These are phyloP conservation scores for Suhomyces chickasaworum DNA, from an alignment of 1,139 yeast genomes.

Conservation along the genomic window DNA sequence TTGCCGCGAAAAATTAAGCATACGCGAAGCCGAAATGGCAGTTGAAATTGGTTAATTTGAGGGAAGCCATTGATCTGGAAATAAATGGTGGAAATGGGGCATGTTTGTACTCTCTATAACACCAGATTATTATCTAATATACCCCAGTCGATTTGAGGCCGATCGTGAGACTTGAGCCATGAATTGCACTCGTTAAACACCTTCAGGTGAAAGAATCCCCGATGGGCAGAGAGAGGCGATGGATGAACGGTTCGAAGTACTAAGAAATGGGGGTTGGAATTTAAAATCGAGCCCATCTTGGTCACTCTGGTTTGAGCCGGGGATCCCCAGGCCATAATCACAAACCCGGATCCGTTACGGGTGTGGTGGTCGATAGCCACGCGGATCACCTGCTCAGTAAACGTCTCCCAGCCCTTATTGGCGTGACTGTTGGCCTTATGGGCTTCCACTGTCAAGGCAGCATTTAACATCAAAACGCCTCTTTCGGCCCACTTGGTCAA, in stretches of 20 bases:
- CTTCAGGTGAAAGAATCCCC: constrained; percentile 75
- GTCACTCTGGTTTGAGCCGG: constrained; percentile 82
- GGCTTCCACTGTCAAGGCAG: constrained; percentile 89
- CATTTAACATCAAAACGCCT: constrained; percentile 87
- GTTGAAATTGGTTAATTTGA: neutral
- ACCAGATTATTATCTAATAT: constrained; percentile 16
- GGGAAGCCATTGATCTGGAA: neutral
- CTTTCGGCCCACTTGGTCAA: constrained; percentile 82
- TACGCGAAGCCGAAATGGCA: neutral
- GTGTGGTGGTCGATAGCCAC: constrained; percentile 42
- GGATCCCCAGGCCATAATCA: constrained; percentile 89
- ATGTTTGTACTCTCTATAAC: constrained; percentile 3
- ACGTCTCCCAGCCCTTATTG: constrained; percentile 88
- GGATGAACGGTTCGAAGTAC: constrained; percentile 87
- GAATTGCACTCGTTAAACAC: constrained; percentile 74
- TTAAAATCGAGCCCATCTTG: constrained; percentile 34
- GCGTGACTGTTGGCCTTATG: constrained; percentile 95
- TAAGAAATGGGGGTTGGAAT: constrained; percentile 32
- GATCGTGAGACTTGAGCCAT: constrained; percentile 60
- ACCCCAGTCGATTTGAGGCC: constrained; percentile 67
- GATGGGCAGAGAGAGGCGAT: constrained; percentile 84
- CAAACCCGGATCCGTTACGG: constrained; percentile 51
- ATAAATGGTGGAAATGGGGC: neutral
- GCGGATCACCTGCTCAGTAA: constrained; percentile 72
- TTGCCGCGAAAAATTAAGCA: neutral